phyloP scores from a whole-genome alignment of 148 eudicot species.

The Camellia granthamiana region DNA sequence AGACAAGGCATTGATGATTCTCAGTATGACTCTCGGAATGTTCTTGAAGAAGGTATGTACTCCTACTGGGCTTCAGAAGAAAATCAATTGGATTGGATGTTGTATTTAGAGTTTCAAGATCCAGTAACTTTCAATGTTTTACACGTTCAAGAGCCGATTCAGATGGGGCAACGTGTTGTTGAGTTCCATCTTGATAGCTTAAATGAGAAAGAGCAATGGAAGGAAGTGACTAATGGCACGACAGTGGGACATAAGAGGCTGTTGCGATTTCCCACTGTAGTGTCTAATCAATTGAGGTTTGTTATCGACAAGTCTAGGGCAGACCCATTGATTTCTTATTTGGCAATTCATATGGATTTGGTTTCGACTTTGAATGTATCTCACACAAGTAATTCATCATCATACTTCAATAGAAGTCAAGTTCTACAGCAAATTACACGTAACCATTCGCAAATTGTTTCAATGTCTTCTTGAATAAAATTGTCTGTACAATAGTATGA shows the following conservation, averaged over 20 bases:
- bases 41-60: slow-evolving; percentile 52
- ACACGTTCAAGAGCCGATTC: slow-evolving; percentile 79
- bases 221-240: slow-evolving; percentile 42
- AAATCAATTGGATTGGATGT: slow-evolving; percentile 38
- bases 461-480: slow-evolving; percentile 11
- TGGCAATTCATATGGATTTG: slow-evolving; percentile 63
- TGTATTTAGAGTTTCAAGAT: slow-evolving; percentile 48
- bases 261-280: slow-evolving; percentile 41
- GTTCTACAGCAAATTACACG: slow-evolving; percentile 27
- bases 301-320: slow-evolving; percentile 54
- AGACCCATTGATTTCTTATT: slow-evolving; percentile 57
- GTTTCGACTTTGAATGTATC: slow-evolving; percentile 27
- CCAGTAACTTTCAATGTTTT: slow-evolving; percentile 51
- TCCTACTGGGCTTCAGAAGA: slow-evolving; percentile 76
- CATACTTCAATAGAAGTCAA: slow-evolving; percentile 23
- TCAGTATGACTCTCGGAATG: slow-evolving; percentile 33
- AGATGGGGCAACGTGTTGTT: slow-evolving; percentile 70
- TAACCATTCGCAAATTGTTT: slow-evolving; percentile 20
- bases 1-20: slow-evolving; percentile 37
- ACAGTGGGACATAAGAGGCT: slow-evolving; percentile 77
- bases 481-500: too few species aligned
- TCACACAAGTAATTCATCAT: not conserved
- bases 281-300: slow-evolving; percentile 43
- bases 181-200: slow-evolving; percentile 53
- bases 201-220: slow-evolving; percentile 44